phyloP scores from a whole-genome alignment of 305 asterid species.

The Andrographis paniculata region DNA sequence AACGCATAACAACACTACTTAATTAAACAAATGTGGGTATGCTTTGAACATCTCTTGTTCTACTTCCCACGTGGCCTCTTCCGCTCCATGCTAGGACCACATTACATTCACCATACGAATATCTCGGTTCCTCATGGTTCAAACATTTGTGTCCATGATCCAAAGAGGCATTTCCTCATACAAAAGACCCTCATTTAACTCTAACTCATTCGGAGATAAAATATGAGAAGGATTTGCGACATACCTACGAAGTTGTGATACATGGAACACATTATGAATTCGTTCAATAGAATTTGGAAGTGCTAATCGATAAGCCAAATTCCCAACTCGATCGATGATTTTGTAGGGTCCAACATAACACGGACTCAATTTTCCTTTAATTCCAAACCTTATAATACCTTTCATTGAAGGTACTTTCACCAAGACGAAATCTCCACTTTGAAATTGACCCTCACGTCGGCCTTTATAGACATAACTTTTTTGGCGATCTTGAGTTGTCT shows the following conservation, averaged over 20 bases:
- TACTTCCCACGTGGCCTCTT: not conserved
- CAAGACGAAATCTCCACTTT: not conserved
- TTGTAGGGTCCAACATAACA: not conserved
- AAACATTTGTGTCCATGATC: not conserved
- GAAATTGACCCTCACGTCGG: not conserved
- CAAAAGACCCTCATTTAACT: not conserved
- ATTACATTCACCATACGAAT: too few relatives aligned
- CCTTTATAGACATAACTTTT: not conserved
- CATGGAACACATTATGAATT: not conserved
- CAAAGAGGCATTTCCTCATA: not conserved
- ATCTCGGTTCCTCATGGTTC: too few relatives aligned
- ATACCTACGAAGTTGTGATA: not conserved
- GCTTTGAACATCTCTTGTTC: too few relatives aligned
- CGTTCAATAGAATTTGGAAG: not conserved
- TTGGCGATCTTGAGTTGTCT: not conserved
- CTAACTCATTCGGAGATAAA: not conserved
- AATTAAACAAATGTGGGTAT: not conserved
- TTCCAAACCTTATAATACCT: not conserved
- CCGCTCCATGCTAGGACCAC: too few relatives aligned
- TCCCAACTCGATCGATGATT: not conserved
- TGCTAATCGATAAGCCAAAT: not conserved
- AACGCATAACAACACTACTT: too few relatives aligned
- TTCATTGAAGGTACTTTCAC: not conserved
- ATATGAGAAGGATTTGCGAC: not conserved
- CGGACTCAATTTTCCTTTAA: constrained; percentile 3